These are phyloP conservation scores for Hericium rajendrae DNA, from an alignment of 768 basidiomycete species.

Conservation along the genomic window DNA sequence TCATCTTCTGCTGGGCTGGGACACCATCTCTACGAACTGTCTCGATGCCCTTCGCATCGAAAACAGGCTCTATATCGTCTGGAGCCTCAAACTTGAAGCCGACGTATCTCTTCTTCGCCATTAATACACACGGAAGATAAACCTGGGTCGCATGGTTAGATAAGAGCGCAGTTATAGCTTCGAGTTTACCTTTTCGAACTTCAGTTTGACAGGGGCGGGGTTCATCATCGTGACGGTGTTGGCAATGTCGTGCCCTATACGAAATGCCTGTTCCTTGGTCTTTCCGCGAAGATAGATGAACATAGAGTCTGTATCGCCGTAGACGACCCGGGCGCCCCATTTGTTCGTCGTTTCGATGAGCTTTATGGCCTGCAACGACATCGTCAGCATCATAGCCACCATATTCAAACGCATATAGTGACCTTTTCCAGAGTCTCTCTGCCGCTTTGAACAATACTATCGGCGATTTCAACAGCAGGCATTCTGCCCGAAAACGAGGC, in stretches of 20 bases:
- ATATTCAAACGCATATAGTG: slow-evolving; percentile 2
- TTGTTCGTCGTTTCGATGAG: slow-evolving; percentile 64
- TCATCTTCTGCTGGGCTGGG: slow-evolving; percentile 86
- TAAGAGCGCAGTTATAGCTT: not conserved
- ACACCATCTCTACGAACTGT: slow-evolving; percentile 91
- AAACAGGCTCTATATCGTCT: slow-evolving; percentile 67
- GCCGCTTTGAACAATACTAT: slow-evolving; percentile 95
- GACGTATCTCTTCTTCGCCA: slow-evolving; percentile 98
- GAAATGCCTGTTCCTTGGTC: slow-evolving; percentile 89
- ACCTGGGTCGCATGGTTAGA: slow-evolving; percentile 48
- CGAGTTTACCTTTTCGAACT: slow-evolving; percentile 83
- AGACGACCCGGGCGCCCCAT: slow-evolving; percentile 88
- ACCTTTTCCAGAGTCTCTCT: slow-evolving; percentile 94
- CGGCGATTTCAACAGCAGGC: slow-evolving; percentile 97
- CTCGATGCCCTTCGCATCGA: slow-evolving; percentile 98
- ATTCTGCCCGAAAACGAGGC: slow-evolving; percentile 94
- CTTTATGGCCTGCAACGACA: slow-evolving; percentile 57
- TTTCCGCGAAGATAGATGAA: slow-evolving; percentile 88
- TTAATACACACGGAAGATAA: slow-evolving; percentile 87
- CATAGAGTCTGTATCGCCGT: slow-evolving; percentile 95
- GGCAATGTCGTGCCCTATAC: slow-evolving; percentile 88
- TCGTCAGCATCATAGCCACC: not conserved
- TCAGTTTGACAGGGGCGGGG: slow-evolving; percentile 87
- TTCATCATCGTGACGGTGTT: slow-evolving; percentile 79
- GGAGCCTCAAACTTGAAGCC: slow-evolving; percentile 90